Percentiles rank a stretch among this genome's conserved stretches.
These are phyloP conservation scores for Sporisorium reilianum DNA, from an alignment of 1,284 basidiomycete species.

Conservation along the genomic window DNA sequence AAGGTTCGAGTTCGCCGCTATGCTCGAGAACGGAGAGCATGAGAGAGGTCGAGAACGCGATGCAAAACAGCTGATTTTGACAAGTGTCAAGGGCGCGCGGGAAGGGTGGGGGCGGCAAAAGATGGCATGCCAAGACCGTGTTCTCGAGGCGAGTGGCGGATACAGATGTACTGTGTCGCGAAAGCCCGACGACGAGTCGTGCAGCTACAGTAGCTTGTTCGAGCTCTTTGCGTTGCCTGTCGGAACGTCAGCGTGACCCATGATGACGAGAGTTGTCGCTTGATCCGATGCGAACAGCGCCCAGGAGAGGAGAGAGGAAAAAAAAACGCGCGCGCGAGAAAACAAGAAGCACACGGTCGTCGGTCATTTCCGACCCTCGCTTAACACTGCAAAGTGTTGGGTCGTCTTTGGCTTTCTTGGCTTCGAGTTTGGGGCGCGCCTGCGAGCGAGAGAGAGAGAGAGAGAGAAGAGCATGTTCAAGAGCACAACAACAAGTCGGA, in stretches of 20 bases:
- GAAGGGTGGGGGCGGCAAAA: too few species aligned
- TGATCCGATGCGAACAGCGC: background rate
- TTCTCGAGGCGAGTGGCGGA: background rate
- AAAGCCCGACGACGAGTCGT: conserved; percentile 9
- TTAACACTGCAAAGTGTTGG: conserved; percentile 7
- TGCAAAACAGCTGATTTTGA: conserved; percentile 11
- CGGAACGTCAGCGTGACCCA: too few species aligned
- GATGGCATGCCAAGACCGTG: conserved; percentile 4
- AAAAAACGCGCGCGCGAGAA: background rate
- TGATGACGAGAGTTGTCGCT: background rate
- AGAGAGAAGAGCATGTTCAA: too few species aligned
- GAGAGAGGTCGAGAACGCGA: too few species aligned
- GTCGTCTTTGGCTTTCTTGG: background rate
- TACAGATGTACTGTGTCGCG: background rate
- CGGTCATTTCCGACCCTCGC: conserved; percentile 34
- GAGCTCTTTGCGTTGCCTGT: background rate
- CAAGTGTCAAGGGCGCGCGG: background rate
- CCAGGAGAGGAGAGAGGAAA: background rate
- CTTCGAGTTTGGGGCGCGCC: background rate
- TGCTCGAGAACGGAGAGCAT: background rate
- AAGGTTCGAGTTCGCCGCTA: background rate
- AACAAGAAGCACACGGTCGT: conserved; percentile 33
- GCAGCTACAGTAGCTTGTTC: too few species aligned
- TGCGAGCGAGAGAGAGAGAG: too few species aligned
- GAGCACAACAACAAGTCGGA: too few species aligned